phyloP scores from a whole-genome alignment of 1,284 basidiomycete genomes.

The Pyrrhoderma noxium region DNA sequence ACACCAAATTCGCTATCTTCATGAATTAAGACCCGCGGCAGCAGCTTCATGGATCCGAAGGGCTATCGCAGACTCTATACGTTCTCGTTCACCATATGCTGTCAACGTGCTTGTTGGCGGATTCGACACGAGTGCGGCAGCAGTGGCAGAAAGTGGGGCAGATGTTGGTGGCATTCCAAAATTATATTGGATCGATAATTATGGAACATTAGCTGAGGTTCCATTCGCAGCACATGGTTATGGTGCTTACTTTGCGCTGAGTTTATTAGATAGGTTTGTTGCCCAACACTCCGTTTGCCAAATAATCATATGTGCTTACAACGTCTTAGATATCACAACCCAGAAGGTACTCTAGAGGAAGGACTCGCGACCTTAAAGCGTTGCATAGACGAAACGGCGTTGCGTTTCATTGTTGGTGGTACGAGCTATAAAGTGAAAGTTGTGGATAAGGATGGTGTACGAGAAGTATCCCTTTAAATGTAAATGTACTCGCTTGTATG shows the following conservation, averaged over 20 bases:
- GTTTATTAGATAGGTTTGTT: slow-evolving; percentile 82
- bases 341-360: slow-evolving; percentile 76
- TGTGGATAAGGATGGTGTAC: slow-evolving; percentile 84
- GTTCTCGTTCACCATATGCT: slow-evolving; percentile 82
- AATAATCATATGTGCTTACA: background rate
- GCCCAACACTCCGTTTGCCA: background rate
- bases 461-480: slow-evolving; percentile 34
- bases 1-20: slow-evolving; percentile 91
- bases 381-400: slow-evolving; percentile 85
- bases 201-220: slow-evolving; percentile 83
- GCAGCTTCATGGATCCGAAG: slow-evolving; percentile 94
- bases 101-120: slow-evolving; percentile 94
- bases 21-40: slow-evolving; percentile 82
- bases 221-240: slow-evolving; percentile 97
- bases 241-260: slow-evolving; percentile 86
- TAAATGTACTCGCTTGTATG: background rate
- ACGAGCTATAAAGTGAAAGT: slow-evolving; percentile 84
- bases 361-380: slow-evolving; percentile 78
- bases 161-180: slow-evolving; percentile 45
- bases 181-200: slow-evolving; percentile 95
- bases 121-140: slow-evolving; percentile 61
- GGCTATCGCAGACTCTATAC: slow-evolving; percentile 81
- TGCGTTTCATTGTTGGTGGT: slow-evolving; percentile 78
- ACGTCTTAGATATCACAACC: slow-evolving; percentile 67
- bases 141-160: slow-evolving; percentile 18